Base-by-base conservation (phyloP, 192 early-diverging fungal genomes). In the Coemansia sp. region DNA sequence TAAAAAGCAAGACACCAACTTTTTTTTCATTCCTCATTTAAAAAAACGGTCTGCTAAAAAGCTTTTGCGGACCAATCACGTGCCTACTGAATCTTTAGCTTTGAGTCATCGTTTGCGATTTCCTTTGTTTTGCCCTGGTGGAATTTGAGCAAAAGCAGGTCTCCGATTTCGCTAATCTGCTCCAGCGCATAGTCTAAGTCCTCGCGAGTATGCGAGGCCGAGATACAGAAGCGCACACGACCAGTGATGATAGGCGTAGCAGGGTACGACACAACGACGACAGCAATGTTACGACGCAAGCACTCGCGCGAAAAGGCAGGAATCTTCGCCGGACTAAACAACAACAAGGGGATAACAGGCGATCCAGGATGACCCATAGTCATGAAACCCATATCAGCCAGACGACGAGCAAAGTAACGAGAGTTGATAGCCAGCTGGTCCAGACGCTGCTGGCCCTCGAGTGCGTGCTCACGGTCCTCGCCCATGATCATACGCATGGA, bases 171-270 rank as follows among this genome's bases (percentile, higher is more conserved):
- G 68, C 86, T 86, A 52, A 92, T 85, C 59, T 87, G 80, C 64
- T 87, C 83, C 44, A 93, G 72, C 18, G 89, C 89, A 74, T 86
- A 83, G 71, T 93, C 90, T 60, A 99, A 75, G 74, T 99, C 97
- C 67, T 94, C 93, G 71, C 91, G 89, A 1, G 94, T 94, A 65
- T 99, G 97, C n/a, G 95, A 88, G 1, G 95, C 92, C 59, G 89
- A 91, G 58, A 99, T 83, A 80, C 97, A 99, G 87, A 99, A 96
- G 52, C 97, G 84, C 38, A 97, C 95, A 52, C 97, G 87, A 3
- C 90, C 90, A 1, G 93, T 93, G 68, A 99, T 94, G 64, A 97
- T 96, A n/a, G 97, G 95, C 4, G 97, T 99, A 11, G 96, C 97
- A 3, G 96, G 97, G 77, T 96, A 95, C 43, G 93, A 95, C 3